These are phyloP conservation scores for Mycena vitilis DNA, from an alignment of 768 basidiomycete species.

Conservation along the genomic window DNA sequence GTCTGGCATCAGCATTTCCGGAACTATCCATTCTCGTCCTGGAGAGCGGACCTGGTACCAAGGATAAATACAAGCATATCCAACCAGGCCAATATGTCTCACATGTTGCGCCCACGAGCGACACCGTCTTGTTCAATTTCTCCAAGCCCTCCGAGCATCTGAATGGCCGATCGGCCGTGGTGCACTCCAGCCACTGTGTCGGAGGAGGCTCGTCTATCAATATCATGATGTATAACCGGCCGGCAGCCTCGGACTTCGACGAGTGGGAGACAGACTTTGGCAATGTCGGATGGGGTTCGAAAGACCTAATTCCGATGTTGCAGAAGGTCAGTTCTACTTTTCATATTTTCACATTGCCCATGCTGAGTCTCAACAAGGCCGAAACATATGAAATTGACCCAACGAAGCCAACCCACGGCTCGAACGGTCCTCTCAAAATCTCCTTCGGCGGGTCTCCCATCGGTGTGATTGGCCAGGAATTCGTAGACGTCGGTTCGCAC, in stretches of 20 bases:
- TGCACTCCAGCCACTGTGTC: background rate
- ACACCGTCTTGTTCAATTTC: background rate
- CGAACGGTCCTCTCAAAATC: background rate
- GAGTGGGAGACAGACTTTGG: slow-evolving; percentile 41
- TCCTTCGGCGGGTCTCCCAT: background rate
- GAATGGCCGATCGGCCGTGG: no score
- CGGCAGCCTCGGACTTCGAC: slow-evolving; percentile 38
- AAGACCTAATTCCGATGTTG: background rate
- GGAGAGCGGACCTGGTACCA: slow-evolving; percentile 34
- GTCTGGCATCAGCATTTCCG: slow-evolving; percentile 24
- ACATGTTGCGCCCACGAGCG: slow-evolving; percentile 44
- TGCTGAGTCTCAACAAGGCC: background rate
- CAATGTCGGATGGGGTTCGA: slow-evolving; percentile 43
- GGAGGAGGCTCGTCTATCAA: slow-evolving; percentile 55
- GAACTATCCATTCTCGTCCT: slow-evolving; percentile 35
- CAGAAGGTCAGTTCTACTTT: background rate
- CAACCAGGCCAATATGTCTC: slow-evolving; percentile 51
- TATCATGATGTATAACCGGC: slow-evolving; percentile 42
- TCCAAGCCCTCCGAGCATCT: background rate
- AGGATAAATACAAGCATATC: slow-evolving; percentile 47
- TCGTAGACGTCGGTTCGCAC: background rate
- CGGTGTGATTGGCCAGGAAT: background rate
- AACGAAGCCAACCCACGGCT: background rate
- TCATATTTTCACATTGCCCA: background rate
- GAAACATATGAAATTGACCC: slow-evolving; percentile 4